Base-by-base conservation (phyloP, 164 flowering plant genomes). In the Magnolia changhungtana region DNA sequence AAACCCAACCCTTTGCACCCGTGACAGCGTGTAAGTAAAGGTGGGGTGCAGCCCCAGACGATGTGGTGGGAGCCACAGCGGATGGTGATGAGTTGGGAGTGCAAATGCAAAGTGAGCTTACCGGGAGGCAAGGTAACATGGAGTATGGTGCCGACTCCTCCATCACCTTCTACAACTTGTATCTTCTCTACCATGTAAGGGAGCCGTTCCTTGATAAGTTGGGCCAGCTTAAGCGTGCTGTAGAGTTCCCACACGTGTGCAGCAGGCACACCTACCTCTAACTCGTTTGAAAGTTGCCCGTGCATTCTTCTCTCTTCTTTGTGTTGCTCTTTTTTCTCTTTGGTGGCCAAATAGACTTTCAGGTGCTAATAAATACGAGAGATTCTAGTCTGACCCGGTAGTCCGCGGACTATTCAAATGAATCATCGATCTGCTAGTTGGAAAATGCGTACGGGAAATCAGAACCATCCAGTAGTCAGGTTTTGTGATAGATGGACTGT, bases 231-330 rank as follows among this genome's bases (percentile, higher is more conserved):
- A 13, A 69, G 71, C 11, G 71, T 23, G n/a, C 71, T 9, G 27
- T 69, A 69, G 50, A 69, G 19, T 9, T 69, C 71, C 71, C 71
- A 69, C 71, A 69, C 45, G 5, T 27, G 29, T 13, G 19, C 19
- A 0, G 50, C 71, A 10, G 45, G n/a, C 50, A 69, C 71, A 11
- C n/a, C 27, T 27, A 69, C 49, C 71, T 69, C 71, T 27, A 29
- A 9, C 50, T 69, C 71, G 8, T 24, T 7, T 45, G 50, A 24
- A 2, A 24, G 16, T 24, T 24, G 8, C 71, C 71, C 71, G 8
- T 18, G 50, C 71, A 69, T 69, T 19, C 18, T 64, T 20, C 19
- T 64, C 61, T 16, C 61, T 64, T 64, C 67, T 64, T 63, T 20
- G 8, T 64, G 4, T 20, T 64, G 19, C 24, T 23, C 9, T 10